Evolutionary conservation across 1,139 yeast species (phyloP).

Genomic region (Taphrina pruni): DNA sequence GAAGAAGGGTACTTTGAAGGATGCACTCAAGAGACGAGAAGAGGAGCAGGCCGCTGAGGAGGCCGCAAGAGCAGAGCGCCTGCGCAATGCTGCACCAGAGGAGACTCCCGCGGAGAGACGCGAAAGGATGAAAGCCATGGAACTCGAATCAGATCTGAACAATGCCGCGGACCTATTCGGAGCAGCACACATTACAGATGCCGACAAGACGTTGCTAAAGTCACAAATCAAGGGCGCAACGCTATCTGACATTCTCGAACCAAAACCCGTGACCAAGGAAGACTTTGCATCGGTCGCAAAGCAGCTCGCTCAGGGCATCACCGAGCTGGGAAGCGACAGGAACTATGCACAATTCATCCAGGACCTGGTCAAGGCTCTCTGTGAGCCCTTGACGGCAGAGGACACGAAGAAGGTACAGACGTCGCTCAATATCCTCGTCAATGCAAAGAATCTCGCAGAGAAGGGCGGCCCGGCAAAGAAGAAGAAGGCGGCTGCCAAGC

Average conservation of each 20-base stretch:
- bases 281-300: constrained; percentile 87
- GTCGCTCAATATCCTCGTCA: constrained; percentile 78
- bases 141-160: constrained; percentile 81
- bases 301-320: constrained; percentile 70
- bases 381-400: constrained; percentile 77
- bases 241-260: constrained; percentile 51
- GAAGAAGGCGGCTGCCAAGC: constrained; percentile 92
- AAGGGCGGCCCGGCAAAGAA: constrained; percentile 58
- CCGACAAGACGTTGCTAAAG: constrained; percentile 31
- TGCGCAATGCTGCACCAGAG: constrained; percentile 68
- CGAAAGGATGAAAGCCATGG: constrained; percentile 77
- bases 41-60: constrained; percentile 56
- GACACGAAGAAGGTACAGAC: constrained; percentile 83
- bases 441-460: constrained; percentile 64
- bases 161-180: constrained; percentile 93
- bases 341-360: constrained; percentile 85
- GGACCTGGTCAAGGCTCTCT: constrained; percentile 61
- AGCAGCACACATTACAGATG: constrained; percentile 34
- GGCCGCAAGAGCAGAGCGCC: constrained; percentile 56
- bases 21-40: constrained; percentile 53
- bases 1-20: constrained; percentile 52
- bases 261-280: constrained; percentile 70
- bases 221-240: constrained; percentile 50
- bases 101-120: constrained; percentile 52
- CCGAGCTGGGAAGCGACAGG: constrained; percentile 64